Percentiles rank a stretch among this genome's conserved stretches.
phyloP scores from a whole-genome alignment of 2,329 filamentous ascomycete species.

The Clonostachys sp. region DNA sequence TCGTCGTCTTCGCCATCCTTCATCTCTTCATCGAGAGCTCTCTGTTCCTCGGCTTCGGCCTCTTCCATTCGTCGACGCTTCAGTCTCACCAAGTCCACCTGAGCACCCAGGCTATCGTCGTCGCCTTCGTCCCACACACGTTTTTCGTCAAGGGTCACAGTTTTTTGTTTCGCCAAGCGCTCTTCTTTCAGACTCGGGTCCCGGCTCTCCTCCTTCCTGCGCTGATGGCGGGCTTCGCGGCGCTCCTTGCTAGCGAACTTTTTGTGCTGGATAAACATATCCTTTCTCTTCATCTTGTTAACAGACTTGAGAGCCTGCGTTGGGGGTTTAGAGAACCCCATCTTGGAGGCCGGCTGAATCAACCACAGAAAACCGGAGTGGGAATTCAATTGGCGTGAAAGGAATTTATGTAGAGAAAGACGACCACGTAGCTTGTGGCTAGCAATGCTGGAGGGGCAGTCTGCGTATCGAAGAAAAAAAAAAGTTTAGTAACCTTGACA shows the following conservation, averaged over 20 bases:
- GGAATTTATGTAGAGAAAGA: neutral
- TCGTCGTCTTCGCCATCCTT: constrained; percentile 46
- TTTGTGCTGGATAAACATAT: constrained; percentile 77
- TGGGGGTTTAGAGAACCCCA: constrained; percentile 27
- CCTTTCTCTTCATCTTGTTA: constrained; percentile 78
- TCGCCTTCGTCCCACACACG: constrained; percentile 82
- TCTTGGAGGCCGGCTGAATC: constrained; percentile 5
- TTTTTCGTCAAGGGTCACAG: constrained; percentile 80
- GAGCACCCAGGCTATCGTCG: constrained; percentile 49
- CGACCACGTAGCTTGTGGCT: no score
- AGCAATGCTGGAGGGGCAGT: neutral
- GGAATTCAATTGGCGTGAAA: neutral
- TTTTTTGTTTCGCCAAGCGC: constrained; percentile 73
- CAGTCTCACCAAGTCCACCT: constrained; percentile 55
- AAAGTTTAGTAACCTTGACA: neutral
- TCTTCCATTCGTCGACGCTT: constrained; percentile 53
- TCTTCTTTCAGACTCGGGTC: constrained; percentile 72
- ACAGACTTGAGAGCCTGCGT: constrained; percentile 40
- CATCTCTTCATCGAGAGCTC: constrained; percentile 34
- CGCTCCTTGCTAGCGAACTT: constrained; percentile 68
- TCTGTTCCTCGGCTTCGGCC: constrained; percentile 44
- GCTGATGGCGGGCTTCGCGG: constrained; percentile 70
- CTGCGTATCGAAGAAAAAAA: neutral
- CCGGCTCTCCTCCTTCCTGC: constrained; percentile 81
- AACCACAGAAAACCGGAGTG: constrained; percentile 7